Evolutionary conservation across 768 basidiomycete genomes (phyloP).

Genomic region (Tephrocybe sp.): DNA sequence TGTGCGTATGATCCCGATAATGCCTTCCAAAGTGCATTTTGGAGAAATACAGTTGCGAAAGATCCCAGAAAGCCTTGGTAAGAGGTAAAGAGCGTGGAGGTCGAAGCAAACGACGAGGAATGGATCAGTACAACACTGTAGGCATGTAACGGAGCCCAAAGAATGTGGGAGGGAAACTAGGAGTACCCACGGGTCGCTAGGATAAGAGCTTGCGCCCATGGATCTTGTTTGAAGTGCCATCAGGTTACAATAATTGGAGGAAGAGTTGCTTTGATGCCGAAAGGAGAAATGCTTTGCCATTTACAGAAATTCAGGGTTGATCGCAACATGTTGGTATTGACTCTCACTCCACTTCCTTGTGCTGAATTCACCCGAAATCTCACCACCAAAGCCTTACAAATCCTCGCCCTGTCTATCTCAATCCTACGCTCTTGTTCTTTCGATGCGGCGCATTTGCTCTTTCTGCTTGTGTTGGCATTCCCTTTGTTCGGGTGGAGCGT

Average conservation of each 20-base stretch:
- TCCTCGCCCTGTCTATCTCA: not conserved
- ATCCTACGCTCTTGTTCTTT: not conserved
- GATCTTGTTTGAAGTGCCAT: slow-evolving; percentile 2
- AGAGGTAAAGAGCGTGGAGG: slow-evolving; percentile 18
- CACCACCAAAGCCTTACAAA: not conserved
- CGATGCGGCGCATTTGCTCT: not conserved
- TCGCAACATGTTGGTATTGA: not conserved
- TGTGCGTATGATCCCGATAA: slow-evolving; percentile 4
- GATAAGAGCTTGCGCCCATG: slow-evolving; percentile 10
- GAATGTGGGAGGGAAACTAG: not conserved
- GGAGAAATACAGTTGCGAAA: not conserved
- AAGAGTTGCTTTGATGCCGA: not conserved
- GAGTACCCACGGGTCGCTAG: not conserved
- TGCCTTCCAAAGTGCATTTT: slow-evolving; percentile 13
- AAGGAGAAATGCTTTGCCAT: slow-evolving; percentile 4
- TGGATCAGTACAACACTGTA: not conserved
- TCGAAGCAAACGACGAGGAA: not conserved
- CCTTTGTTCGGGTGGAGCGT: not conserved
- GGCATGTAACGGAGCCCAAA: not conserved
- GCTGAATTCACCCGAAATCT: not conserved
- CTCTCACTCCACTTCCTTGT: slow-evolving; percentile 7
- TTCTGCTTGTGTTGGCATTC: not conserved
- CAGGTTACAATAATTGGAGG: not conserved
- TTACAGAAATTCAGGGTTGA: slow-evolving; percentile 2
- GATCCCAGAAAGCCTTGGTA: not conserved